Conservation (phyloP, 2,329 filamentous ascomycete species). For the Verticillium alfalfae region DNA sequence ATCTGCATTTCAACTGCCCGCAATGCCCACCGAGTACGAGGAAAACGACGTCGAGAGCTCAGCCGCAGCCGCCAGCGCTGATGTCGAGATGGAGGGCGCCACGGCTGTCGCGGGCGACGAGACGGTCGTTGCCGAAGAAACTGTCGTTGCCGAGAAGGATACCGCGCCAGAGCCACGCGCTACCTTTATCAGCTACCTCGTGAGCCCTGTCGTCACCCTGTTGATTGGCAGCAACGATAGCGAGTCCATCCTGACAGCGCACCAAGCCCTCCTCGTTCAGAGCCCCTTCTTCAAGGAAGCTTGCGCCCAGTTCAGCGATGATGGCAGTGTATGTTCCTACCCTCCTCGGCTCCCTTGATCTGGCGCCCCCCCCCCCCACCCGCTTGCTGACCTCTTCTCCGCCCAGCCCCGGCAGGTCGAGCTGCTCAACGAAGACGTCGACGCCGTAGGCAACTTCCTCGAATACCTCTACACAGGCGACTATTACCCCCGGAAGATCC, state of each 20-base stretch:
- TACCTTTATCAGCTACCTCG: slow-evolving; percentile 55
- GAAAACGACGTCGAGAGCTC: slow-evolving; percentile 19
- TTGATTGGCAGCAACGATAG: slow-evolving; percentile 56
- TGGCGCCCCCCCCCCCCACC: neutral
- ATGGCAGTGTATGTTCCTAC: slow-evolving; percentile 43
- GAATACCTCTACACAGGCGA: slow-evolving; percentile 82
- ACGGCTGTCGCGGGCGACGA: slow-evolving; percentile 19
- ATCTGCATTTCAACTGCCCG: neutral
- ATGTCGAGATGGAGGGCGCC: slow-evolving; percentile 33
- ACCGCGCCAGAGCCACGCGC: slow-evolving; percentile 25
- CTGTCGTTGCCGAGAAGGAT: slow-evolving; percentile 22
- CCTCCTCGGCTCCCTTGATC: neutral
- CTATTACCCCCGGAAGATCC: slow-evolving; percentile 71
- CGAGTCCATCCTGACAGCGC: slow-evolving; percentile 65
- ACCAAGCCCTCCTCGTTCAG: slow-evolving; percentile 68
- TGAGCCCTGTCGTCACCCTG: slow-evolving; percentile 64
- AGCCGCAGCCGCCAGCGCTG: slow-evolving; percentile 18
- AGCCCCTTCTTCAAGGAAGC: slow-evolving; percentile 70
- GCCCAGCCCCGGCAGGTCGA: slow-evolving; percentile 58
- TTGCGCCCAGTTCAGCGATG: slow-evolving; percentile 55
- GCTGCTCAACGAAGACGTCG: slow-evolving; percentile 61
- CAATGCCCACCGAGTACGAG: slow-evolving; percentile 11
- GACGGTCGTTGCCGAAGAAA: slow-evolving; percentile 26
- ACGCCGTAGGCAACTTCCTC: slow-evolving; percentile 72
- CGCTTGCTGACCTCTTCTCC: neutral